Conservation (phyloP, 371 early-diverging fungal species). For the Mortierella sp. region DNA sequence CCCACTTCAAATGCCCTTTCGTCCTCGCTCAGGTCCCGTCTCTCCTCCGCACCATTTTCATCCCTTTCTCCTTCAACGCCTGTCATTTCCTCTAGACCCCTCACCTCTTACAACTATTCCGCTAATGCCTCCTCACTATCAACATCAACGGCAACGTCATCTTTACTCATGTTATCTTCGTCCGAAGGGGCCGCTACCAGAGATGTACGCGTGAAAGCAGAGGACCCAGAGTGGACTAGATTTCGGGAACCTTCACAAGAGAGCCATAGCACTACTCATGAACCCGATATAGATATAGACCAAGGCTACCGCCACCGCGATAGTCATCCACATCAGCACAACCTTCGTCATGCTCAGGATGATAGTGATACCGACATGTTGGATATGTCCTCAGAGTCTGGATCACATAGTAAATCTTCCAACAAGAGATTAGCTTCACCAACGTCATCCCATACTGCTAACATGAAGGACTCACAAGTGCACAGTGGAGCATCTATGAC, state of each 20-base stretch:
- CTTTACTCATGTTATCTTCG: constrained; percentile 39
- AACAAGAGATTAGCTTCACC: constrained; percentile 29
- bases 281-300: not conserved
- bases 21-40: constrained; percentile 25
- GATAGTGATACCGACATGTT: constrained; percentile 21
- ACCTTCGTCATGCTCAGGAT: constrained; percentile 5
- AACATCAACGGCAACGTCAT: constrained; percentile 31
- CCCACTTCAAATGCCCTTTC: constrained; percentile 34
- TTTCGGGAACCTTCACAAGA: constrained; percentile 11
- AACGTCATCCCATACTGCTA: not conserved
- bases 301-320: not conserved
- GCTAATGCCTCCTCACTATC: constrained; percentile 14
- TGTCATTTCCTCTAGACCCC: constrained; percentile 20
- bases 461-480: not conserved
- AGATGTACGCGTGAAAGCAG: constrained; percentile 18
- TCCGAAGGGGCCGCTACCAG: constrained; percentile 2
- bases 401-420: not conserved
- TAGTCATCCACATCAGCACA: constrained; percentile 3
- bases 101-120: constrained; percentile 9
- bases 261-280: constrained; percentile 3
- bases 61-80: constrained; percentile 19
- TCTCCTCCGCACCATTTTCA: constrained; percentile 23
- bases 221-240: constrained; percentile 24
- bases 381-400: constrained; percentile 11
- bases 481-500: constrained; percentile 22